Evolutionary conservation across 116 monocot genomes (phyloP), one percentile per base, ranked within the genome.

Genomic region (Trichopus zeylanicus): DNA sequence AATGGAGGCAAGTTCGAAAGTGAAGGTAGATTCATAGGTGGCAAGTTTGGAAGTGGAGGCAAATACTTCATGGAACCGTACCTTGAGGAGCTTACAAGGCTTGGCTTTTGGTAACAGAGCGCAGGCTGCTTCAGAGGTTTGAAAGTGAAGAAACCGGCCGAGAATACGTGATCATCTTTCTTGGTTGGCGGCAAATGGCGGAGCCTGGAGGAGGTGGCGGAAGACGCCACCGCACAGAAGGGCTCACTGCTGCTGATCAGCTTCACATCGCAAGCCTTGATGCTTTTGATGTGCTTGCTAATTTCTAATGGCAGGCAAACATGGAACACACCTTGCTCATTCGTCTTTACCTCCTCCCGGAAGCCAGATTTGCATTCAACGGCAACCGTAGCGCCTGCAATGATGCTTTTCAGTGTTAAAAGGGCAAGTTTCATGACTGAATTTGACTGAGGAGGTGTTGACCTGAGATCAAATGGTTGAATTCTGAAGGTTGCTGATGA

Each of bases 121-220:
- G 68, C 71, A n/a, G 80, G 75, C 48, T 78, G 79, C 5, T 59
- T 61, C 33, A 67, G 46, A 1, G 83, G 83, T 55, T 61, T 80
- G 72, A 88, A 81, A 26, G 61, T 72, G 62, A 88, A 77, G 60
- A 78, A 59, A n/a, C 92, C 87, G 18, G 78, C 74, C 3, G 92
- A 87, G 81, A 75, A 84, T 4, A 84, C 62, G 46, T 47, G 75
- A 5, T 65, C 56, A 26, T 35, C 55, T 9, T 66, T 60, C 38
- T 53, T 73, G 26, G 7, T 61, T n/a, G 59, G 69, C 19, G 48
- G 75, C 37, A 78, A 73, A n/a, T 42, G 42, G 10, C 16, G 80
- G 3, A 74, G 63, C 2, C 18, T 55, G 7, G 64, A 19, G 0
- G 81, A 61, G 1, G 73, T 73, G 22, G 66, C 61, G 7, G 85